These are phyloP conservation scores for Stephania yunnanensis DNA, from an alignment of 164 flowering plant species.

Conservation along the genomic window DNA sequence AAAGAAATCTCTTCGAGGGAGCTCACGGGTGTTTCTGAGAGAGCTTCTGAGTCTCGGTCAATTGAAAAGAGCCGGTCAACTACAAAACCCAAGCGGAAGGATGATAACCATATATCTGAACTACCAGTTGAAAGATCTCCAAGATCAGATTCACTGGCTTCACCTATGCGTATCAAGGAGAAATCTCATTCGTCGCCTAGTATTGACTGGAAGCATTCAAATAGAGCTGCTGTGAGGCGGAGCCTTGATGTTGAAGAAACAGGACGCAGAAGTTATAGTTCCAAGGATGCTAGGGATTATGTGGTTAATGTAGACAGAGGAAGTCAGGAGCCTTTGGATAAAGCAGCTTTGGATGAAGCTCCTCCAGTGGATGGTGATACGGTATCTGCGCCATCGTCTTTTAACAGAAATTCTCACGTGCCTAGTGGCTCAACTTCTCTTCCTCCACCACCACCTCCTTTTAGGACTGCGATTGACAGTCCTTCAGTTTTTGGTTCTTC, in stretches of 20 bases:
- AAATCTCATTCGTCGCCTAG: conserved; percentile 67
- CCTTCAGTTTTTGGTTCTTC: conserved; percentile 40
- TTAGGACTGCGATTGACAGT: conserved; percentile 43
- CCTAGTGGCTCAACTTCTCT: conserved; percentile 37
- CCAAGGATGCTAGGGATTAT: conserved; percentile 44
- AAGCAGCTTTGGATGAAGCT: conserved; percentile 35
- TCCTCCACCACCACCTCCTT: conserved; percentile 42
- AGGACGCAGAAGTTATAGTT: conserved; percentile 44
- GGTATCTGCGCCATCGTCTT: conserved; percentile 39
- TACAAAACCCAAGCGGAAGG: conserved; percentile 35
- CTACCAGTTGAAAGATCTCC: conserved; percentile 46
- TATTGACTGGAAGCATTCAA: conserved; percentile 43
- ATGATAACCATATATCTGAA: conserved; percentile 32
- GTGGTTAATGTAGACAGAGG: conserved; percentile 43
- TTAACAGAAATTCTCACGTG: conserved; percentile 27
- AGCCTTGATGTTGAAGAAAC: conserved; percentile 63
- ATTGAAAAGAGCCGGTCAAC: conserved; percentile 31
- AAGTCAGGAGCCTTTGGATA: conserved; percentile 41
- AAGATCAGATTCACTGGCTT: conserved; percentile 35
- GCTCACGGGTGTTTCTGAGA: conserved; percentile 28
- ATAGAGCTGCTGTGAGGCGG: conserved; percentile 36
- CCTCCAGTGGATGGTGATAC: conserved; percentile 43
- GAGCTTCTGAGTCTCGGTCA: conserved; percentile 27
- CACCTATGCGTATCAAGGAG: conserved; percentile 45
- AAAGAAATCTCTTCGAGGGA: conserved; percentile 27